Percentiles rank a stretch among this genome's conserved stretches.
phyloP scores from a whole-genome alignment of 192 early-diverging fungal genomes.

The Mortierella antarctica region DNA sequence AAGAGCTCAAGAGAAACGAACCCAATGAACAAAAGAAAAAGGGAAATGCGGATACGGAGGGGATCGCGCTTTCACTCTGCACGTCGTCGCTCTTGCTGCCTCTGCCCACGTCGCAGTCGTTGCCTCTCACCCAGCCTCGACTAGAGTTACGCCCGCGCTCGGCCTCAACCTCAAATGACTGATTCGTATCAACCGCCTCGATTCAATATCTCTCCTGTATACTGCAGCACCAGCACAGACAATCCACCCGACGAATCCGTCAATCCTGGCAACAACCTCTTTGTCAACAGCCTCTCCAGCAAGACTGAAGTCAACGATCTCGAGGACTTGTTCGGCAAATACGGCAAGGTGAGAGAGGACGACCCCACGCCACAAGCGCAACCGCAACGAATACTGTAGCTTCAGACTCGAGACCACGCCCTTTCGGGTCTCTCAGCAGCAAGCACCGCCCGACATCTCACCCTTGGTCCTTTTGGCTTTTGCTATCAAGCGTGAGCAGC shows the following conservation, averaged over 20 bases:
- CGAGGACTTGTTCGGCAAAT: slow-evolving; percentile 76
- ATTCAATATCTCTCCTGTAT: neutral
- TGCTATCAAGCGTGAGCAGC: too few relatives aligned
- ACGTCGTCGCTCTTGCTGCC: neutral
- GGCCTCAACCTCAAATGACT: slow-evolving; percentile 3
- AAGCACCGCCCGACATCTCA: too few relatives aligned
- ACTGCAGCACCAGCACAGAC: slow-evolving; percentile 24
- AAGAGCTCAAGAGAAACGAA: too few relatives aligned
- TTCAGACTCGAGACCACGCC: neutral
- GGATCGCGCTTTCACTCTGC: too few relatives aligned
- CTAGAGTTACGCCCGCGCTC: neutral
- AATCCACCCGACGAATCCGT: slow-evolving; percentile 44
- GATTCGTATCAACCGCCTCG: neutral
- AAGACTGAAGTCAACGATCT: slow-evolving; percentile 71
- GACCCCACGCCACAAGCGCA: neutral
- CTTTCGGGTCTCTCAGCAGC: neutral
- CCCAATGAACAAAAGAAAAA: too few relatives aligned
- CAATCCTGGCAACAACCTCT: slow-evolving; percentile 80
- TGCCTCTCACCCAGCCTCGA: neutral
- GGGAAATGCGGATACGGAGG: too few relatives aligned
- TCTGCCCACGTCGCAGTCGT: neutral
- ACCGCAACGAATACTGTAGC: neutral
- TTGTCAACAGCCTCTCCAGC: slow-evolving; percentile 74
- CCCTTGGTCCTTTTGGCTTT: too few relatives aligned
- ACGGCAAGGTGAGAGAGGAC: slow-evolving; percentile 68